Conservation (phyloP, 495 filamentous ascomycete species). For the Bathelium albidoporum region DNA sequence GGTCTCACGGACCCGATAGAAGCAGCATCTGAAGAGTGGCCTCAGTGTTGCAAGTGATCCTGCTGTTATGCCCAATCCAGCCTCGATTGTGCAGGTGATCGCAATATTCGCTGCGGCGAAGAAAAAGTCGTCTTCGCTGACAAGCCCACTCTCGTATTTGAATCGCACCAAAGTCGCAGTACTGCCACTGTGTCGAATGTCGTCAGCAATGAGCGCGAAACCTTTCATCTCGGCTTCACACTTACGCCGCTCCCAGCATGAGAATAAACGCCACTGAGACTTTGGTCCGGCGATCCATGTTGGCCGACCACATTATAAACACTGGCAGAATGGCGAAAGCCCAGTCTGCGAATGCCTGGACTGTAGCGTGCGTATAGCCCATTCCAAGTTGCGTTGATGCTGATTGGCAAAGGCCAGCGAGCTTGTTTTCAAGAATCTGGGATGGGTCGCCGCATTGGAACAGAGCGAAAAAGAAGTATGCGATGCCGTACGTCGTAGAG, state of each 20-base stretch:
- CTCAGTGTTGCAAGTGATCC: conserved; percentile 24
- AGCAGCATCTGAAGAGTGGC: conserved; percentile 20
- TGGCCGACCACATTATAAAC: conserved; percentile 21
- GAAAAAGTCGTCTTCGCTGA: conserved; percentile 26
- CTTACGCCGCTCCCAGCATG: conserved; percentile 21
- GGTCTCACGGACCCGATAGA: conserved; percentile 4
- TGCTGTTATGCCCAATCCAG: conserved; percentile 26
- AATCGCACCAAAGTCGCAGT: conserved; percentile 27
- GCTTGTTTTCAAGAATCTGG: conserved; percentile 15
- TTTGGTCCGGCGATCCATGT: conserved; percentile 25
- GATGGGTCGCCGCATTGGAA: conserved; percentile 26
- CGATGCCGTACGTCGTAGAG: conserved; percentile 15
- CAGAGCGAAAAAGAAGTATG: conserved; percentile 24
- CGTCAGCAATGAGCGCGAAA: conserved; percentile 6
- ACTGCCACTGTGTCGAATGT: conserved; percentile 15
- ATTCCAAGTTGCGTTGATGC: conserved; percentile 13
- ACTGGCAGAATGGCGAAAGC: conserved; percentile 25
- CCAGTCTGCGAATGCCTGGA: conserved; percentile 24
- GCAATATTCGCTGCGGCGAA: conserved; percentile 24
- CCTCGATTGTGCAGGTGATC: conserved; percentile 27
- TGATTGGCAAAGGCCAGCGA: conserved; percentile 17
- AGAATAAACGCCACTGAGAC: conserved; percentile 28
- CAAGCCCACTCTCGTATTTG: conserved; percentile 21
- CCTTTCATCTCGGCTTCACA: neutral
- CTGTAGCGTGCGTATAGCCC: conserved; percentile 20